These are phyloP conservation scores for Gossypium ekmanianum DNA, from an alignment of 345 rosid species.

Conservation along the genomic window DNA sequence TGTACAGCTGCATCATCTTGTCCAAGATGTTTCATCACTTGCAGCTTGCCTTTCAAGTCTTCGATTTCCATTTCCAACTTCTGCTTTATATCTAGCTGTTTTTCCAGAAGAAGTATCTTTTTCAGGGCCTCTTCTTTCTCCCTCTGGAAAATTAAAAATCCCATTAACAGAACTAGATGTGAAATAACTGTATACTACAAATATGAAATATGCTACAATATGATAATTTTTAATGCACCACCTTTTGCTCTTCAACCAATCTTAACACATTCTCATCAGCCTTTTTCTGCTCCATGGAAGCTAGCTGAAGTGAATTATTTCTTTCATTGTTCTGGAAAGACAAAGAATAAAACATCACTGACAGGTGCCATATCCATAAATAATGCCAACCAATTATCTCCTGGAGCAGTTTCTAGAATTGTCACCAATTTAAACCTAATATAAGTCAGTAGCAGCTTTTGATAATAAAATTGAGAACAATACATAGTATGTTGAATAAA, in stretches of 20 bases:
- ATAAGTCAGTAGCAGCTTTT: not conserved
- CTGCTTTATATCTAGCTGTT: slow-evolving; percentile 64
- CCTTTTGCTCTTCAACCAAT: slow-evolving; percentile 85
- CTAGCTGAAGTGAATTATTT: slow-evolving; percentile 65
- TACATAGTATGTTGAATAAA: not conserved
- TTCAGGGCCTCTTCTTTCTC: slow-evolving; percentile 63
- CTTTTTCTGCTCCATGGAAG: slow-evolving; percentile 71
- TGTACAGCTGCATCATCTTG: slow-evolving; percentile 66
- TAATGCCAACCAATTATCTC: not conserved
- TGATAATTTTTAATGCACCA: slow-evolving; percentile 11
- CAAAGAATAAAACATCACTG: slow-evolving; percentile 16
- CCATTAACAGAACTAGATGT: slow-evolving; percentile 5
- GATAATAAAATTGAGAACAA: not conserved
- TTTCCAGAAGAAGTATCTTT: slow-evolving; percentile 61
- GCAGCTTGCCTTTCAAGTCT: slow-evolving; percentile 74
- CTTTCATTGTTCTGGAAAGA: slow-evolving; percentile 48
- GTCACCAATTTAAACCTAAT: not conserved
- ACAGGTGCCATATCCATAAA: slow-evolving; percentile 11
- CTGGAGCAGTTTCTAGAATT: not conserved
- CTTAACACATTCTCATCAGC: slow-evolving; percentile 69
- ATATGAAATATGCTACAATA: not conserved
- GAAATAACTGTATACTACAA: not conserved
- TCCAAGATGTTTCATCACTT: slow-evolving; percentile 77
- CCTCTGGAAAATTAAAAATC: slow-evolving; percentile 45
- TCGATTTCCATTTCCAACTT: slow-evolving; percentile 83